These are phyloP conservation scores for Neurospora tetrasperma DNA, from an alignment of 495 filamentous ascomycete genomes.

Conservation along the genomic window DNA sequence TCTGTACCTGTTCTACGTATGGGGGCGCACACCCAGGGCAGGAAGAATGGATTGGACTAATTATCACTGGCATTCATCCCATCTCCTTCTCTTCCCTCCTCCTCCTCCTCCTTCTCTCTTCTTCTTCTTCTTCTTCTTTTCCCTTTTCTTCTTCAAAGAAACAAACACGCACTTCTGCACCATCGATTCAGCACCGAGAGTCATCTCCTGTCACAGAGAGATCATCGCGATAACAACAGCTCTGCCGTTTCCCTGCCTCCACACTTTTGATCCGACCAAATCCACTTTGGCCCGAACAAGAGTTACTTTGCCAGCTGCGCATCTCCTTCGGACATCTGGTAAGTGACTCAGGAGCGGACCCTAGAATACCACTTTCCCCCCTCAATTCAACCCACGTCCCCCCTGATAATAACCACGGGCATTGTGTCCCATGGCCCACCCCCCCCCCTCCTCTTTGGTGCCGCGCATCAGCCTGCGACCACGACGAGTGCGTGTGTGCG, in stretches of 20 bases:
- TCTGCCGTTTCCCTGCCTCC: slow-evolving; percentile 28
- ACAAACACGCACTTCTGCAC: slow-evolving; percentile 29
- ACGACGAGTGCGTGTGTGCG: background rate
- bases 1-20: background rate
- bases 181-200: slow-evolving; percentile 35
- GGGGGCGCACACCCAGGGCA: background rate
- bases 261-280: slow-evolving; percentile 25
- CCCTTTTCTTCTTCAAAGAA: slow-evolving; percentile 29
- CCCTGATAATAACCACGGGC: background rate
- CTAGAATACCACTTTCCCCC: background rate
- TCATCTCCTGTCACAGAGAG: slow-evolving; percentile 43
- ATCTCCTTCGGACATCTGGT: slow-evolving; percentile 23
- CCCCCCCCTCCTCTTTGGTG: background rate
- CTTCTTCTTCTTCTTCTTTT: slow-evolving; percentile 9
- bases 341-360: slow-evolving; percentile 29
- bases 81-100: slow-evolving; percentile 13
- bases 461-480: background rate
- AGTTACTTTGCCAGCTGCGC: slow-evolving; percentile 23
- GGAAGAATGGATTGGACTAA: background rate
- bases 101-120: slow-evolving; percentile 15
- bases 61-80: slow-evolving; percentile 1
- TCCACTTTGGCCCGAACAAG: slow-evolving; percentile 29
- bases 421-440: slow-evolving; percentile 5
- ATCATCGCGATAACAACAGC: slow-evolving; percentile 44
- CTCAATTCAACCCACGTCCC: background rate